These are phyloP conservation scores for Ceratocystis lukuohia DNA, from an alignment of 2,329 filamentous ascomycete genomes.

Conservation along the genomic window DNA sequence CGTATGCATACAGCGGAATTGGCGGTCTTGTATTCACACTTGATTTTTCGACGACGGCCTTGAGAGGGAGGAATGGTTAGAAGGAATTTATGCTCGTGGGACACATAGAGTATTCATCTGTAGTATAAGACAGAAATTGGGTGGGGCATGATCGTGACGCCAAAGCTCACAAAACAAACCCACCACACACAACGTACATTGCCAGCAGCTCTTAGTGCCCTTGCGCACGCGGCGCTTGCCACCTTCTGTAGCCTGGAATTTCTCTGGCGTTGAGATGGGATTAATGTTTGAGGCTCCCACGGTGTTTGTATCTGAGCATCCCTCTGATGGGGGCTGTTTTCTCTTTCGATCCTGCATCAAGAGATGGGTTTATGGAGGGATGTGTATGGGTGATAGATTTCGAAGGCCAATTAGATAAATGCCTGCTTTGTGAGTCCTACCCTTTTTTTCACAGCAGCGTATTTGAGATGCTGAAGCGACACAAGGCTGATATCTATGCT, in stretches of 20 bases:
- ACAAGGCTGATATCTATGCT: not conserved
- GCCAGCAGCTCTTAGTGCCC: constrained; percentile 46
- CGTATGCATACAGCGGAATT: constrained; percentile 33
- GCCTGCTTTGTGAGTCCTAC: not conserved
- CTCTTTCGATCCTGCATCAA: constrained; percentile 14
- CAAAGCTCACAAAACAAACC: not conserved
- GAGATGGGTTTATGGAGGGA: not conserved
- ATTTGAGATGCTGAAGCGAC: no score
- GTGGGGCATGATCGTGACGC: not conserved
- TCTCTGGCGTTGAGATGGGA: not conserved
- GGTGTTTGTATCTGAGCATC: not conserved
- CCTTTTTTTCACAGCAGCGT: not conserved
- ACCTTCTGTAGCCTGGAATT: constrained; percentile 11
- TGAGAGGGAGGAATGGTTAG: not conserved
- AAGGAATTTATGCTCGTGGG: no score
- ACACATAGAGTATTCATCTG: no score
- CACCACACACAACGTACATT: constrained; percentile 33
- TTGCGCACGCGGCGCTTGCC: constrained; percentile 32
- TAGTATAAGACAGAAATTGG: no score
- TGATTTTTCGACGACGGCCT: constrained; percentile 37
- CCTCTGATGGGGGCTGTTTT: constrained; percentile 15
- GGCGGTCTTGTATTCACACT: constrained; percentile 34
- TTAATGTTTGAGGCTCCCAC: not conserved
- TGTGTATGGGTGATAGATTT: not conserved
- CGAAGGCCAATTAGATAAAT: not conserved